phyloP scores from a whole-genome alignment of 2,329 filamentous ascomycete genomes.

The Raffaelea arxii region DNA sequence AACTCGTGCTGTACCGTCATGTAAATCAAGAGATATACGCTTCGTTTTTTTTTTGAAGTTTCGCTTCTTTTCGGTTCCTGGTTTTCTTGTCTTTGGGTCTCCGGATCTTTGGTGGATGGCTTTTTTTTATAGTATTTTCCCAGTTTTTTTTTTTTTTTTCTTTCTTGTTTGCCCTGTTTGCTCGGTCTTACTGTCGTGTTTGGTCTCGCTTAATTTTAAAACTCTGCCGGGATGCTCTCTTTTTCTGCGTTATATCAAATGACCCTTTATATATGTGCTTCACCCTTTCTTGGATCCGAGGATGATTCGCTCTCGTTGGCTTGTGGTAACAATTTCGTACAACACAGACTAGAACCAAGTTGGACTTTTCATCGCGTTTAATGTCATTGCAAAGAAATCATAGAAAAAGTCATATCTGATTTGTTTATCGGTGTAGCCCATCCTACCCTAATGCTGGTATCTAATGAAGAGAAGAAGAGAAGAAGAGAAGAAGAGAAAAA shows the following conservation, averaged over 20 bases:
- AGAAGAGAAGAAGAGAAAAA: neutral
- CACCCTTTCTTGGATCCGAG: no score
- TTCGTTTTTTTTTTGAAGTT: neutral
- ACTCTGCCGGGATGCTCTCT: neutral
- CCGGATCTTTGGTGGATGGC: no score
- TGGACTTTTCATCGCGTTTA: no score
- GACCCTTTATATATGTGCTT: no score
- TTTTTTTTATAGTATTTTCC: neutral
- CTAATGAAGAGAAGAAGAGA: neutral
- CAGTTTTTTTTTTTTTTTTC: neutral
- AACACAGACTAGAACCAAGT: no score
- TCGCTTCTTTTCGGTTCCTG: no score
- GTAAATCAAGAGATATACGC: slow-evolving; percentile 29
- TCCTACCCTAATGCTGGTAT: neutral
- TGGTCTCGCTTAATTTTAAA: neutral
- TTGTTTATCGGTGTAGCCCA: neutral
- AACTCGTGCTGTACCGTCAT: slow-evolving; percentile 67
- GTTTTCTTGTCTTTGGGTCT: no score
- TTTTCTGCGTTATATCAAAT: neutral
- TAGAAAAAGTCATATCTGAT: neutral
- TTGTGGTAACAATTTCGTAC: neutral
- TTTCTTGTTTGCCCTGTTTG: neutral
- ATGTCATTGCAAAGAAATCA: no score
- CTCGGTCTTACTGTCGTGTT: neutral
- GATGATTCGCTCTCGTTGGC: no score